Evolutionary conservation across 2,329 filamentous ascomycete genomes (phyloP).

Genomic region (Chaetomium olivaceum): DNA sequence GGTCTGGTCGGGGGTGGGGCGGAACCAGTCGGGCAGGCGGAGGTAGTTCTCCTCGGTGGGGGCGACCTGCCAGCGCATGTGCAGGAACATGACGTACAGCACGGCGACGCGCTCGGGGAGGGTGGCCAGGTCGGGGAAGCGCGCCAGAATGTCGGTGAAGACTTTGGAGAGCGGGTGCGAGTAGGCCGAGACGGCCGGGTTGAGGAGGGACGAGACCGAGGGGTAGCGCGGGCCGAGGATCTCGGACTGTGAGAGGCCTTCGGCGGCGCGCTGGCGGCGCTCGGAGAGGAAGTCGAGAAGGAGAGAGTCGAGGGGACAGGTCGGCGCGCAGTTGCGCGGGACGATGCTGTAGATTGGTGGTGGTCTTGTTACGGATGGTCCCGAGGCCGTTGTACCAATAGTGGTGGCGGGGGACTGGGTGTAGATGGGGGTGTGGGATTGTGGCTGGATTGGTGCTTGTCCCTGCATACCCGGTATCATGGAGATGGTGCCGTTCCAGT

Average conservation of each 20-base stretch:
- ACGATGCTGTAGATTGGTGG: conserved; percentile 37
- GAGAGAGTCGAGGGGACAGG: conserved; percentile 76
- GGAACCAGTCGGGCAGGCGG: conserved; percentile 71
- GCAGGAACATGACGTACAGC: conserved; percentile 81
- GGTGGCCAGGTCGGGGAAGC: conserved; percentile 77
- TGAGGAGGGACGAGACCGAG: conserved; percentile 74
- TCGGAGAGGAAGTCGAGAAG: conserved; percentile 76
- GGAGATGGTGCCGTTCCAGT: conserved; percentile 43
- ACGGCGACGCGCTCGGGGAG: conserved; percentile 81
- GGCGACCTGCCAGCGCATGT: conserved; percentile 83
- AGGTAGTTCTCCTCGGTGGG: conserved; percentile 79
- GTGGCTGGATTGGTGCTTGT: not conserved
- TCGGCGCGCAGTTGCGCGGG: conserved; percentile 64
- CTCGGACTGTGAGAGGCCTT: conserved; percentile 64
- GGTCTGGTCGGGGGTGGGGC: conserved; percentile 66
- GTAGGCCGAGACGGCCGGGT: conserved; percentile 62
- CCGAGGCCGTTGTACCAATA: not conserved
- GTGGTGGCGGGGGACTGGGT: not conserved
- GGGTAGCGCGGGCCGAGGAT: conserved; percentile 78
- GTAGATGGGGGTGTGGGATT: conserved; percentile 7
- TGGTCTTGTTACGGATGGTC: not conserved
- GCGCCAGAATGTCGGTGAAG: conserved; percentile 79
- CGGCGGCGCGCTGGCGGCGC: conserved; percentile 63
- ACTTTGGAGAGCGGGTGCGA: conserved; percentile 80
- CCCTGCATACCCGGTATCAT: conserved; percentile 17